A percentile compares a stretch with the other conserved stretches of the same genome.
These are phyloP conservation scores for Alliaria petiolata DNA, from an alignment of 345 rosid species.

Conservation along the genomic window DNA sequence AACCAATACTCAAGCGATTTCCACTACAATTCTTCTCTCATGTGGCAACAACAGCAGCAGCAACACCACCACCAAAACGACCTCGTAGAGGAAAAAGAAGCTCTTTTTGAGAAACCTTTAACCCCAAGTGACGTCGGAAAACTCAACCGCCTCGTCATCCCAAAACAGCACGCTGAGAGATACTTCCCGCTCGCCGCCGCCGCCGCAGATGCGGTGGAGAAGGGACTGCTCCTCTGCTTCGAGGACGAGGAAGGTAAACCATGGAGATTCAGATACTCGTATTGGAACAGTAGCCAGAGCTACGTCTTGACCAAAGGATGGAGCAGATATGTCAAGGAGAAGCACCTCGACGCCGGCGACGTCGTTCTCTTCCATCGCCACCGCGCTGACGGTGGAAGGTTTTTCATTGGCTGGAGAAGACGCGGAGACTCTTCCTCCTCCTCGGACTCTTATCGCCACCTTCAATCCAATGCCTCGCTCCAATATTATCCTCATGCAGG, in stretches of 20 bases:
- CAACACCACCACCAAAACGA: slow-evolving; percentile 28
- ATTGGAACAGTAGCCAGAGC: slow-evolving; percentile 82
- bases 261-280: slow-evolving; percentile 86
- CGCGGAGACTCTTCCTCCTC: slow-evolving; percentile 33
- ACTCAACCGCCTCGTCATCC: slow-evolving; percentile 84
- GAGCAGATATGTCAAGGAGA: slow-evolving; percentile 88
- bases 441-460: slow-evolving; percentile 28
- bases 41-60: slow-evolving; percentile 43
- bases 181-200: slow-evolving; percentile 63
- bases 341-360: slow-evolving; percentile 80
- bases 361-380: slow-evolving; percentile 62
- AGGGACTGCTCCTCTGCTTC: slow-evolving; percentile 51
- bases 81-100: slow-evolving; percentile 37
- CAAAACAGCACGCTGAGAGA: slow-evolving; percentile 87
- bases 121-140: slow-evolving; percentile 93
- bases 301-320: slow-evolving; percentile 90
- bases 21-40: slow-evolving; percentile 34
- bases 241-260: slow-evolving; percentile 86
- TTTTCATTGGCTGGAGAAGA: slow-evolving; percentile 80
- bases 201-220: slow-evolving; percentile 41
- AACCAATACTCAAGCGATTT: slow-evolving; percentile 45
- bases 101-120: slow-evolving; percentile 77
- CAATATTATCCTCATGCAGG: slow-evolving; percentile 61
- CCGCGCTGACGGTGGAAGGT: slow-evolving; percentile 42
- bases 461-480: slow-evolving; percentile 34